Conservation (phyloP, 2,329 filamentous ascomycete genomes). For the Fusarium equiseti region DNA sequence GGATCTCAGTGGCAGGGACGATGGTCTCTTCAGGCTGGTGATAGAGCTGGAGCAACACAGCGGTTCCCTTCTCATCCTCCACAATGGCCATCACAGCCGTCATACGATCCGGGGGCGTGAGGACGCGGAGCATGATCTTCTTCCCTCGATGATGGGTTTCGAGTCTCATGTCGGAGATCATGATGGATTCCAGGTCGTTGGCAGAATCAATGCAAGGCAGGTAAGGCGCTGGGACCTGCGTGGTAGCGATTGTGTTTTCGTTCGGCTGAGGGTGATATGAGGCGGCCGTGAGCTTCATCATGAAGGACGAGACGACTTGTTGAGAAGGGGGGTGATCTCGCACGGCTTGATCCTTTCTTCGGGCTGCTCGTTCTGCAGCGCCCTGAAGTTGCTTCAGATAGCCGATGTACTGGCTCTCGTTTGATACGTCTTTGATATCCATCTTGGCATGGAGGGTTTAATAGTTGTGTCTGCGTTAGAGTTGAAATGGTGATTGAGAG, state of each 20-base stretch:
- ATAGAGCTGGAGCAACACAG: constrained; percentile 55
- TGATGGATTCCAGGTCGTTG: neutral
- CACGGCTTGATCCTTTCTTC: constrained; percentile 1
- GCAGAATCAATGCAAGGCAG: neutral
- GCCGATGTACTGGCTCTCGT: neutral
- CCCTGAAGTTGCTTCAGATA: neutral
- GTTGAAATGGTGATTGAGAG: neutral
- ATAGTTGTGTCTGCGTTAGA: neutral
- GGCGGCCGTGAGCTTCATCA: neutral
- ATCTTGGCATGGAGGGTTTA: neutral
- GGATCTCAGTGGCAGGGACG: constrained; percentile 50
- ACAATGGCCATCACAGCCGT: constrained; percentile 49
- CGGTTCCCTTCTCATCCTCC: constrained; percentile 54
- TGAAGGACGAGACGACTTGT: neutral
- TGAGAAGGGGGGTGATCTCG: neutral
- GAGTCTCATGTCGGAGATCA: constrained; percentile 17
- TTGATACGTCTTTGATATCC: constrained; percentile 10
- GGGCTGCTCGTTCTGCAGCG: neutral
- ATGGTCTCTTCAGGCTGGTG: constrained; percentile 56
- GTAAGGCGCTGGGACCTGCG: constrained; percentile 4
- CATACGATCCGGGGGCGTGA: constrained; percentile 33
- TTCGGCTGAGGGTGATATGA: neutral
- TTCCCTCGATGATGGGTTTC: constrained; percentile 38
- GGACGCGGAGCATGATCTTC: constrained; percentile 32
- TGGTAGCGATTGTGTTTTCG: neutral